Evolutionary conservation across 1,284 basidiomycete species (phyloP).

Genomic region (Chiua sp.): DNA sequence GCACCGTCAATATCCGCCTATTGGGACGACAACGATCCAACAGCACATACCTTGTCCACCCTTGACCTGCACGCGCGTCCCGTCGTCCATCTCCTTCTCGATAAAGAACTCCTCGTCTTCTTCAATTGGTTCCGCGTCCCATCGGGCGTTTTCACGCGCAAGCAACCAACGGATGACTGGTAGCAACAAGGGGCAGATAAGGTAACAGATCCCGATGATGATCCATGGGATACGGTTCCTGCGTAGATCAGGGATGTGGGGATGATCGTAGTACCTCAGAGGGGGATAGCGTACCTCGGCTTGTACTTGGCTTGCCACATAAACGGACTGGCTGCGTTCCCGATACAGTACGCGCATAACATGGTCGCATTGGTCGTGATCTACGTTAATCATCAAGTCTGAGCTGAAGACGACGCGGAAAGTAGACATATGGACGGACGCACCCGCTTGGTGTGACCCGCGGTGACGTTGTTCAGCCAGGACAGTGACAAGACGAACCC

Average conservation of each 20-base stretch:
- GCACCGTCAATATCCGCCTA: conserved; percentile 9
- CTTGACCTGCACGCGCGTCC: conserved; percentile 55
- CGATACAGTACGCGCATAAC: conserved; percentile 71
- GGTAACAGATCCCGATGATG: conserved; percentile 62
- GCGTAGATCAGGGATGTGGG: not conserved
- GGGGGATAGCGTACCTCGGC: conserved; percentile 50
- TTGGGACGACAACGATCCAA: no score
- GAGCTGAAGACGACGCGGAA: not conserved
- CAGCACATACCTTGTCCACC: conserved; percentile 60
- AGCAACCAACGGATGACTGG: conserved; percentile 61
- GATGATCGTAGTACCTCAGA: not conserved
- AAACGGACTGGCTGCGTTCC: conserved; percentile 71
- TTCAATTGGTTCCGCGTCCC: conserved; percentile 63
- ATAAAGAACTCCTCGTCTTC: conserved; percentile 71
- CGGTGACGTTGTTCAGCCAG: conserved; percentile 69
- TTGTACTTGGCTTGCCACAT: conserved; percentile 75
- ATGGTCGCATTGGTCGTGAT: conserved; percentile 73
- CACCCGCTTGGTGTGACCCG: conserved; percentile 75
- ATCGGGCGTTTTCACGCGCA: conserved; percentile 63
- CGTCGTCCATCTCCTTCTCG: conserved; percentile 54
- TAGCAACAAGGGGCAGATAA: conserved; percentile 52
- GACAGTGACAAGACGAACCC: conserved; percentile 64
- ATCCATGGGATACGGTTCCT: conserved; percentile 72
- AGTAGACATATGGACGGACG: not conserved
- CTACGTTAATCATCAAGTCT: conserved; percentile 10